phyloP scores from a whole-genome alignment of 2,329 filamentous ascomycete genomes.

The Clonostachys rosea region DNA sequence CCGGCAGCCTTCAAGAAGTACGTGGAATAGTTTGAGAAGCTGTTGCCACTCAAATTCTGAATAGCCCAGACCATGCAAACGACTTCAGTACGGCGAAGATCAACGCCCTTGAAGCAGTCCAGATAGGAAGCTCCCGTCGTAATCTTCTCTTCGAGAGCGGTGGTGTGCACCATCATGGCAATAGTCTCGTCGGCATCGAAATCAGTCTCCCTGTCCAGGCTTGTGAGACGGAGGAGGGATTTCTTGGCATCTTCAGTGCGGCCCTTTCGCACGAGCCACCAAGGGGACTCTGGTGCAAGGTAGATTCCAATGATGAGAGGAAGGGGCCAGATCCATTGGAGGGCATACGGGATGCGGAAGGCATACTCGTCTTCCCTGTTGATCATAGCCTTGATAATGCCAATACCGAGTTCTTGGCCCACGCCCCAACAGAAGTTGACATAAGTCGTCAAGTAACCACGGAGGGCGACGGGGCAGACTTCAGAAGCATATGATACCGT shows the following conservation, averaged over 20 bases:
- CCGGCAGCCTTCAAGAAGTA: conserved; percentile 40
- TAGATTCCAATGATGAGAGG: conserved; percentile 27
- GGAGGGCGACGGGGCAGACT: conserved; percentile 16
- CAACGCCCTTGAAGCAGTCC: conserved; percentile 41
- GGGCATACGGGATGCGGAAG: conserved; percentile 33
- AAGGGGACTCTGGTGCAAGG: conserved; percentile 33
- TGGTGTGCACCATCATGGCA: conserved; percentile 46
- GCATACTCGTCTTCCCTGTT: conserved; percentile 25
- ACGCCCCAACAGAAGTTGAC: conserved; percentile 19
- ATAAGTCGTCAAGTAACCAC: conserved; percentile 29
- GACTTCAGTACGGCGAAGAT: conserved; percentile 40
- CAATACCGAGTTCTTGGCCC: conserved; percentile 31
- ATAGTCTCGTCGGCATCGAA: conserved; percentile 24
- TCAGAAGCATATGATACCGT: conserved; percentile 28
- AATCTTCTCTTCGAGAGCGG: conserved; percentile 36
- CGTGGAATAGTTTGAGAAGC: conserved; percentile 55
- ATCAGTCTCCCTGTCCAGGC: conserved; percentile 25
- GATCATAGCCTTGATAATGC: conserved; percentile 27
- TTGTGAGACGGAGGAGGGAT: conserved; percentile 31
- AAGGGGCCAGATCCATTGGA: conserved; percentile 36
- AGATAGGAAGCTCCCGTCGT: conserved; percentile 33
- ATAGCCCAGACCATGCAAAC: conserved; percentile 36
- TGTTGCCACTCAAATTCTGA: conserved; percentile 31
- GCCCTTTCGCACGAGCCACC: conserved; percentile 32
- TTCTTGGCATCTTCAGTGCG: conserved; percentile 21